A percentile compares a stretch with the other conserved stretches of the same genome.
Conservation (phyloP, 148 eudicot genomes). For the Polygonum maritimum region DNA sequence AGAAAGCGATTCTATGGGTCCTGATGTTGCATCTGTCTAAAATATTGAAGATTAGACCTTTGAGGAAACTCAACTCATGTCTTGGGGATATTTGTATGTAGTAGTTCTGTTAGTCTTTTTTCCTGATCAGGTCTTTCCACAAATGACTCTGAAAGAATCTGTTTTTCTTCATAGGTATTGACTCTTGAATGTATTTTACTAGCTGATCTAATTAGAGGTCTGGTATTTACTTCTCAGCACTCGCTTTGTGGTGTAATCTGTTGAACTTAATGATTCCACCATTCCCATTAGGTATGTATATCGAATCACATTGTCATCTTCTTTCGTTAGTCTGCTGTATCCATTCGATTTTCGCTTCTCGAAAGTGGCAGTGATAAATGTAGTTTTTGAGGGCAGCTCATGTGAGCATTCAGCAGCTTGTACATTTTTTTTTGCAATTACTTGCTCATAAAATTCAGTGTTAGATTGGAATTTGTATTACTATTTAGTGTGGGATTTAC, state of each 20-base stretch:
- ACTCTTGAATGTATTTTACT: not conserved
- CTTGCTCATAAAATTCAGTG: no score
- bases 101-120: not conserved
- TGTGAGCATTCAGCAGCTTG: no score
- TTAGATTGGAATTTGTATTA: no score
- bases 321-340: no score
- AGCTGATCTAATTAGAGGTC: not conserved
- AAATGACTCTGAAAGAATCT: not conserved
- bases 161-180: not conserved
- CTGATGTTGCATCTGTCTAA: no score
- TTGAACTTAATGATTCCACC: not conserved
- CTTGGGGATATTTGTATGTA: no score
- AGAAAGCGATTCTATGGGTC: not conserved
- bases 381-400: no score
- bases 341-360: no score
- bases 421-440: no score
- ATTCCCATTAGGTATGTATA: not conserved
- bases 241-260: not conserved
- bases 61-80: not conserved
- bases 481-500: no score
- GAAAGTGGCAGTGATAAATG: no score
- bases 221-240: not conserved
- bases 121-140: not conserved
- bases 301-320: not conserved
- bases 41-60: not conserved